These are phyloP conservation scores for Hypoxylon sp. DNA, from an alignment of 2,329 filamentous ascomycete species.

Conservation along the genomic window DNA sequence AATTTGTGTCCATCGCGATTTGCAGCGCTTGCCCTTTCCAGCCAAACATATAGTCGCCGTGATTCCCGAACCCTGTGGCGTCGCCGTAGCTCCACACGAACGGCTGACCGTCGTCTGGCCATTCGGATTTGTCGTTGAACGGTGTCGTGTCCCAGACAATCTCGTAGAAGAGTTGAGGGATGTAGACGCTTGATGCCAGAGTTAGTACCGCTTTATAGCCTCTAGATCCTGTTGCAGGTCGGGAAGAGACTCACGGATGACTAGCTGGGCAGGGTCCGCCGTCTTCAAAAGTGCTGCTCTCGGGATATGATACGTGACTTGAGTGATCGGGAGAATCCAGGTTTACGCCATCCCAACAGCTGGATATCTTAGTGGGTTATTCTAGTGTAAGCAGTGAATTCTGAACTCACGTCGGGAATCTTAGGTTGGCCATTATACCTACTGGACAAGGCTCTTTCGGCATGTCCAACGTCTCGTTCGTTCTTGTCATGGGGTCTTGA, in stretches of 20 bases:
- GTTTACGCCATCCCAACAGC: constrained; percentile 61
- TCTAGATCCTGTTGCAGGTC: no score
- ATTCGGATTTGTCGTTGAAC: constrained; percentile 34
- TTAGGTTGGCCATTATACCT: constrained; percentile 52
- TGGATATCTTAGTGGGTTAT: background rate
- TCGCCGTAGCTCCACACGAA: constrained; percentile 39
- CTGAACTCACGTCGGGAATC: constrained; percentile 50
- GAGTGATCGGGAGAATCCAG: constrained; percentile 56
- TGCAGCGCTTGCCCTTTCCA: constrained; percentile 49
- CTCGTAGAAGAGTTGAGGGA: constrained; percentile 43
- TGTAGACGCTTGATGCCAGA: constrained; percentile 10
- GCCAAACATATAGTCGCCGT: constrained; percentile 48
- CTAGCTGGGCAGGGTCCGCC: constrained; percentile 38
- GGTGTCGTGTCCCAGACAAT: constrained; percentile 41
- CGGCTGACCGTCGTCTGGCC: constrained; percentile 43
- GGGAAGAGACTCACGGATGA: constrained; percentile 34
- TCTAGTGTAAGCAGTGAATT: background rate
- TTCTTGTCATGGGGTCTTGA: constrained; percentile 47
- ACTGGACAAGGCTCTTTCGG: constrained; percentile 45
- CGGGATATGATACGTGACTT: constrained; percentile 60
- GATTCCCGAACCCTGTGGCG: constrained; percentile 45
- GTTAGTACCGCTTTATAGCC: background rate
- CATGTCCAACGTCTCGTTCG: constrained; percentile 48
- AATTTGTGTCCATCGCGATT: constrained; percentile 42
- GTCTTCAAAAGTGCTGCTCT: constrained; percentile 38